These are phyloP conservation scores for Fusarium scirpi DNA, from an alignment of 2,329 filamentous ascomycete species.

Conservation along the genomic window DNA sequence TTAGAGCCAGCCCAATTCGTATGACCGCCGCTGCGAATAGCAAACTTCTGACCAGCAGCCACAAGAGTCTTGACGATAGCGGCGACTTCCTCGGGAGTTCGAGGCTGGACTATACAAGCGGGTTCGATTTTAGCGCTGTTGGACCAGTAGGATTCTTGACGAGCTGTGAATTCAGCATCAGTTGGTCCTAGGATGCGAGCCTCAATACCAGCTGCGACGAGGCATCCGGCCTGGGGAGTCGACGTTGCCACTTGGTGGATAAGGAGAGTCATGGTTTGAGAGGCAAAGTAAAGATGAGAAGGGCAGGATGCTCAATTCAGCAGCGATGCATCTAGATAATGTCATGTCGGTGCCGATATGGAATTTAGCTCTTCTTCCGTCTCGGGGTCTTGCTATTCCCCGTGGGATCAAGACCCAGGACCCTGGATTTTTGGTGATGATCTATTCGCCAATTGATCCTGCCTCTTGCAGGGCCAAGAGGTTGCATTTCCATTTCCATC, in stretches of 20 bases:
- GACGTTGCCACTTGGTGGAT: neutral
- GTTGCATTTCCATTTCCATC: constrained; percentile 3
- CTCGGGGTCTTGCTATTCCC: neutral
- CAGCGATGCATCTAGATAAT: neutral
- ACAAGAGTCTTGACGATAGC: constrained; percentile 22
- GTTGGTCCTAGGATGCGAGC: constrained; percentile 11
- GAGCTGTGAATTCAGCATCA: constrained; percentile 22
- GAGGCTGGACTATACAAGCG: constrained; percentile 30
- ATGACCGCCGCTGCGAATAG: constrained; percentile 8
- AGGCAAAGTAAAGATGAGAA: neutral
- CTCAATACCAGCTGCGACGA: constrained; percentile 24
- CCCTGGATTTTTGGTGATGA: neutral
- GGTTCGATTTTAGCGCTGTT: constrained; percentile 35
- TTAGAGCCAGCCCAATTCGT: constrained; percentile 10
- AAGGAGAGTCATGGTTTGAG: constrained; percentile 14
- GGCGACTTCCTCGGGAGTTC: constrained; percentile 16
- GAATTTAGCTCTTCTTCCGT: neutral
- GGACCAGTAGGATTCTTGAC: constrained; percentile 39
- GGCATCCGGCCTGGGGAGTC: constrained; percentile 1
- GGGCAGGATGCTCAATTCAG: neutral
- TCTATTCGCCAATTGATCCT: neutral
- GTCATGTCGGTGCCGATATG: neutral
- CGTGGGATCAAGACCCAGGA: neutral
- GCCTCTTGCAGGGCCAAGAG: constrained; percentile 1
- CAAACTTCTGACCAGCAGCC: constrained; percentile 7